Percentiles rank a stretch among this genome's conserved stretches.
phyloP scores from a whole-genome alignment of 768 basidiomycete species.

The Nidularia pulvinata region DNA sequence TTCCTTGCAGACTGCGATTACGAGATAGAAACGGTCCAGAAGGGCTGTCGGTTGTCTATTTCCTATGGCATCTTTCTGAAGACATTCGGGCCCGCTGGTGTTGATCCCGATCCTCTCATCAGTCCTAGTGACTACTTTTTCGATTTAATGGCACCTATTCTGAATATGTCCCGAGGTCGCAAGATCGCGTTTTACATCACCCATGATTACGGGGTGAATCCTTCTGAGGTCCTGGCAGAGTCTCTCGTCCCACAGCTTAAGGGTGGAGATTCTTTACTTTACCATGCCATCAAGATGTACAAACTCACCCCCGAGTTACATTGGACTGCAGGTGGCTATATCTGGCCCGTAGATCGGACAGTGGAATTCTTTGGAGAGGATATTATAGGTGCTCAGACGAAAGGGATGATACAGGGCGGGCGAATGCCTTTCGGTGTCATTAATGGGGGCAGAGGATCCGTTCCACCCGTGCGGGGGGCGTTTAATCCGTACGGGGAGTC shows the following conservation, averaged over 20 bases:
- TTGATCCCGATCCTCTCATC: conserved; percentile 61
- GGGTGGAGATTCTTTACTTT: conserved; percentile 74
- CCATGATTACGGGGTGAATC: conserved; percentile 69
- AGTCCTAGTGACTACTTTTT: conserved; percentile 75
- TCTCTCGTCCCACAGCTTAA: conserved; percentile 76
- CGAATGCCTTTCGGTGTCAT: conserved; percentile 16
- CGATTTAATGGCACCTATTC: conserved; percentile 67
- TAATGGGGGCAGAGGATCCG: conserved; percentile 13
- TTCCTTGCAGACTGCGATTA: conserved; percentile 78
- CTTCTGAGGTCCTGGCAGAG: conserved; percentile 69
- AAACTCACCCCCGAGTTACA: conserved; percentile 75
- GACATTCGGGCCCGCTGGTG: conserved; percentile 57
- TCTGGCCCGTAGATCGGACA: conserved; percentile 75
- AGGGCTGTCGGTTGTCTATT: conserved; percentile 68
- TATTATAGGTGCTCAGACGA: conserved; percentile 10
- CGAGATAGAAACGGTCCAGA: conserved; percentile 69
- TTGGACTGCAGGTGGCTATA: conserved; percentile 82
- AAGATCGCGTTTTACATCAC: conserved; percentile 74
- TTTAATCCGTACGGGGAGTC: conserved; percentile 44
- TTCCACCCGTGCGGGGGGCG: conserved; percentile 39
- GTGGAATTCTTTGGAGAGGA: conserved; percentile 61
- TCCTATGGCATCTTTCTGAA: conserved; percentile 73
- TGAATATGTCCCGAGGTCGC: conserved; percentile 71
- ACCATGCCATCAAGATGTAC: conserved; percentile 76
- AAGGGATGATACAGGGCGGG: conserved; percentile 9